Evolutionary conservation across 2,329 filamentous ascomycete genomes (phyloP).

Genomic region (Nemania serpens): DNA sequence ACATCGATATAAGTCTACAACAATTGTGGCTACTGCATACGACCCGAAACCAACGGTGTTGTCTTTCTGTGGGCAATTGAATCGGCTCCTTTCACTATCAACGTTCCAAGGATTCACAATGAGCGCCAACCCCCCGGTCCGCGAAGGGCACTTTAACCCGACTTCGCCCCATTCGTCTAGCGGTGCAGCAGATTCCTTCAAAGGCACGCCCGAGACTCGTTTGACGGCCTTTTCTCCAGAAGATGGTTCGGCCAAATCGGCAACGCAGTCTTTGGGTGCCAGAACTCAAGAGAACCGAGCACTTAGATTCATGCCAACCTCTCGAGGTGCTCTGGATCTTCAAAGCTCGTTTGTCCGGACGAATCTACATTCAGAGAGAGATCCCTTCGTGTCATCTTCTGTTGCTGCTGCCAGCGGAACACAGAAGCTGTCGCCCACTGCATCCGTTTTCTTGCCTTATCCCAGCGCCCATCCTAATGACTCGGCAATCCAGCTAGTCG

Average conservation of each 20-base stretch:
- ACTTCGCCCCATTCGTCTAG: conserved; percentile 58
- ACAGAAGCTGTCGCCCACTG: conserved; percentile 66
- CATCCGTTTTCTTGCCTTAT: conserved; percentile 64
- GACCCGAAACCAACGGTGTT: neutral
- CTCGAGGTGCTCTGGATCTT: conserved; percentile 34
- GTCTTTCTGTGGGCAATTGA: neutral
- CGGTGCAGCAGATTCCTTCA: conserved; percentile 59
- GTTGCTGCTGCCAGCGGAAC: conserved; percentile 40
- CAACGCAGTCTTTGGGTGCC: conserved; percentile 42
- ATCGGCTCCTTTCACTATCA: neutral
- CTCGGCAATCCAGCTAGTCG: conserved; percentile 27
- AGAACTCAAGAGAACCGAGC: conserved; percentile 39
- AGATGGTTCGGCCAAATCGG: conserved; percentile 53
- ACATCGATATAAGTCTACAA: neutral
- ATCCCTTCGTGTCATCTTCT: conserved; percentile 58
- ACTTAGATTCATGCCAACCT: conserved; percentile 32
- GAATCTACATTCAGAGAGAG: conserved; percentile 43
- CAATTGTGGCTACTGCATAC: neutral
- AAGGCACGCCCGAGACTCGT: conserved; percentile 68
- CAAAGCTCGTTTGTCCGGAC: conserved; percentile 30
- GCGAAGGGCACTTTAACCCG: conserved; percentile 49
- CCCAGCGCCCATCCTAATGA: conserved; percentile 29
- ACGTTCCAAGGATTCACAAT: conserved; percentile 9
- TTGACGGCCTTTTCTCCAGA: conserved; percentile 68
- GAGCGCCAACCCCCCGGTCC: conserved; percentile 45